Evolutionary conservation across 148 eudicot genomes (phyloP), one percentile per base, ranked within the genome.

Genomic region (Simmondsia chinensis): DNA sequence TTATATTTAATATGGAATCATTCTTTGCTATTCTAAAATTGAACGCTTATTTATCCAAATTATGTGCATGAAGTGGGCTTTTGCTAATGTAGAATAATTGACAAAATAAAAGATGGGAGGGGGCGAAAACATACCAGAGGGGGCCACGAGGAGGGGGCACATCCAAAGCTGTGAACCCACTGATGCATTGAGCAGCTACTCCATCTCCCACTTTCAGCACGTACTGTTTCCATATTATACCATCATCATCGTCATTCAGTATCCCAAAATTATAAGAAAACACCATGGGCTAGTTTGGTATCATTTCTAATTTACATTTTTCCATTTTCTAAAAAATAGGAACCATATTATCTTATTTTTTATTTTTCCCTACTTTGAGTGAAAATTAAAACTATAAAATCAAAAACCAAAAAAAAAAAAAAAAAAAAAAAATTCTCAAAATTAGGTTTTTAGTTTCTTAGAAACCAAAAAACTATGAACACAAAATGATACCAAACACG

Each of bases 111-210:
- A 18, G 9, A 14, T 14, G 19, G 7, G 36, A 4, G 6, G 3
- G 9, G 16, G 2, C 19, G 20, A 13, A 25, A 38, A 52, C 9
- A 33, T 87, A 88, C 96, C 94, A 88, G 33, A 88, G 83, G 8
- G 96, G 96, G 40, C 96, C 96, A 46, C 79, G 96, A 53, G 94
- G 86, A 58, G 89, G 96, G 20, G 89, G 61, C 33, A 83, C 79
- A 47, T 87, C 96, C 27, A 88, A 35, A 48, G 94, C 81, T 5
- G 67, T 72, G 60, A 88, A 88, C 24, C 96, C 96, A 61, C 96
- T 88, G 30, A 88, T 73, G 62, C 96, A 88, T 57, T 82, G 94
- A 17, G 89, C 81, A 34, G 53, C 74, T 2, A 33, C 71, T 48
- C 76, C 83, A 48, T 80, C 89, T 5, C 94, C 96, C 31, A 88